Evolutionary conservation across 148 eudicot genomes (phyloP).

Genomic region (Fallopia convolvulus): DNA sequence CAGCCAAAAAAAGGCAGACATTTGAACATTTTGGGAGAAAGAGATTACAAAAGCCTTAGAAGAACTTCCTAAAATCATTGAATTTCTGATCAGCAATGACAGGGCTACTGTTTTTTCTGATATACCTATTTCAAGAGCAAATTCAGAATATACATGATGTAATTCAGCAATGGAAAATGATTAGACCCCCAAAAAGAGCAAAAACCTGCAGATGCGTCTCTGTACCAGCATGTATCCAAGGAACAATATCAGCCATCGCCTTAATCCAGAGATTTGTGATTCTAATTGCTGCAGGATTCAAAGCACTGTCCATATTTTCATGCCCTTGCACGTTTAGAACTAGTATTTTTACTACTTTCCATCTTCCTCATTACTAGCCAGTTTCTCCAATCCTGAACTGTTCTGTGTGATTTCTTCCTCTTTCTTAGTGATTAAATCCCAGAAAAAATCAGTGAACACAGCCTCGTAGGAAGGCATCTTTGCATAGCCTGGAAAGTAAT

Average conservation of each 20-base stretch:
- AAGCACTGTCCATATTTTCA: slow-evolving; percentile 16
- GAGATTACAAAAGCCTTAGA: slow-evolving; percentile 27
- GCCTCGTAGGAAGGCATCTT: slow-evolving; percentile 70
- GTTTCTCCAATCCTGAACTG: neutral
- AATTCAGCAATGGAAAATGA: slow-evolving; percentile 20
- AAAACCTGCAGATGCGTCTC: slow-evolving; percentile 46
- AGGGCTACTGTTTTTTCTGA: slow-evolving; percentile 20
- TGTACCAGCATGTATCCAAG: slow-evolving; percentile 25
- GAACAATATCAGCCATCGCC: neutral
- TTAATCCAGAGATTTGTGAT: neutral
- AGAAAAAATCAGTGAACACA: slow-evolving; percentile 63
- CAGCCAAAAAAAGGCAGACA: slow-evolving; percentile 24
- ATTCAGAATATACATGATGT: slow-evolving; percentile 40
- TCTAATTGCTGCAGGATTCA: neutral
- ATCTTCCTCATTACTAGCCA: slow-evolving; percentile 13
- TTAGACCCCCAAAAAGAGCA: slow-evolving; percentile 1
- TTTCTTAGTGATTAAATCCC: slow-evolving; percentile 38
- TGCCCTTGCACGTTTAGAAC: slow-evolving; percentile 13
- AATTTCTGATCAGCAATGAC: slow-evolving; percentile 21
- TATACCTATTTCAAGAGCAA: slow-evolving; percentile 29
- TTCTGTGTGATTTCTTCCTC: slow-evolving; percentile 9
- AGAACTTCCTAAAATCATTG: slow-evolving; percentile 18
- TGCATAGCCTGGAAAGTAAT: slow-evolving; percentile 90
- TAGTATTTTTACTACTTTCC: slow-evolving; percentile 23
- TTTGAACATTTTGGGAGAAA: slow-evolving; percentile 26